Conservation (phyloP, 352 stramenopile species). For the Globisporangium okanoganense region DNA sequence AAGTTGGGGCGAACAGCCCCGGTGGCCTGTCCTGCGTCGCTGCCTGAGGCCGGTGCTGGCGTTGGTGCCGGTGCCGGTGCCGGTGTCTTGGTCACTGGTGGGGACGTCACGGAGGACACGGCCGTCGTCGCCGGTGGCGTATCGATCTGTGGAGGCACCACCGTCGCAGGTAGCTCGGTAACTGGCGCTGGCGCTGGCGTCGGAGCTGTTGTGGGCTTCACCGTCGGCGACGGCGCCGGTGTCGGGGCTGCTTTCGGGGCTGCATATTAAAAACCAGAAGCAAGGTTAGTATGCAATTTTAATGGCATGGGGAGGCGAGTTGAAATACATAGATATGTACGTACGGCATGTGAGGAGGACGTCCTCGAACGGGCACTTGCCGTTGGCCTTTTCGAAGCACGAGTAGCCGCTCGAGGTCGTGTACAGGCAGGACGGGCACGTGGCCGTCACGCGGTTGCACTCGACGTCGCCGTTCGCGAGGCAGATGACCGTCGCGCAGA, state of each 20-base stretch:
- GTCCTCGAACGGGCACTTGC: slow-evolving; percentile 37
- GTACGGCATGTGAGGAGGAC: slow-evolving; percentile 11
- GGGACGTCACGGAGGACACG: slow-evolving; percentile 1
- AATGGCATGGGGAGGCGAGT: too few species aligned
- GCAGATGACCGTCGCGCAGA: slow-evolving; percentile 47
- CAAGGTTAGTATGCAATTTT: neutral
- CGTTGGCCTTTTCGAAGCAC: slow-evolving; percentile 55
- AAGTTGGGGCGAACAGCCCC: neutral
- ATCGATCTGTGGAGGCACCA: slow-evolving; percentile 14
- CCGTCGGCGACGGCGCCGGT: neutral
- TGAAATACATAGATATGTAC: too few species aligned
- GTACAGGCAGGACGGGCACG: slow-evolving; percentile 69
- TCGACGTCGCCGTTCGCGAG: slow-evolving; percentile 49
- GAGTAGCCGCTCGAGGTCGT: slow-evolving; percentile 55
- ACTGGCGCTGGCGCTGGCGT: neutral
- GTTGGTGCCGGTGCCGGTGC: neutral
- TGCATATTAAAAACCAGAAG: slow-evolving; percentile 5
- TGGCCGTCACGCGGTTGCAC: slow-evolving; percentile 35
- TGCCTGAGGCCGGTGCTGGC: neutral
- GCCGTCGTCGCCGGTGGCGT: neutral
- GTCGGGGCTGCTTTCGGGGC: slow-evolving; percentile 4
- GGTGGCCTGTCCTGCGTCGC: neutral
- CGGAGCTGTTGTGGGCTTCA: neutral
- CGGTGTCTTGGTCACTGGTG: neutral
- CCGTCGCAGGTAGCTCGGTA: slow-evolving; percentile 6